These are phyloP conservation scores for Suaeda aralocaspica DNA, from an alignment of 148 eudicot genomes.

Conservation along the genomic window DNA sequence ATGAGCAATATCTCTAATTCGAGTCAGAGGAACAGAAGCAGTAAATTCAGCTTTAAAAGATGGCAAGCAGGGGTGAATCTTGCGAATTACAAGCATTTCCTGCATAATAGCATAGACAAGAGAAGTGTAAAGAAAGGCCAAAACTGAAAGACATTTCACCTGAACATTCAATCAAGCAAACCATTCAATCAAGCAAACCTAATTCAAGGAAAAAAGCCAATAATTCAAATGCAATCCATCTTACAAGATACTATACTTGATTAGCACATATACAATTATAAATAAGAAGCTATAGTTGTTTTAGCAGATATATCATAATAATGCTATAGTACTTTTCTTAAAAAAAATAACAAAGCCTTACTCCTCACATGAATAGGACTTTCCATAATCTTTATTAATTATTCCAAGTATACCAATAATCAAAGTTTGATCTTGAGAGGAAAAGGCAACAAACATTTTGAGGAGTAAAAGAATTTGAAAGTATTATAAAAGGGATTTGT, in stretches of 20 bases:
- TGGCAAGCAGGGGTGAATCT: conserved; percentile 94
- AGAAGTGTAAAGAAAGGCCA: neutral
- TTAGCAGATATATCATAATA: too few species aligned
- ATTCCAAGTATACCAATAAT: neutral
- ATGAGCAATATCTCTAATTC: conserved; percentile 97
- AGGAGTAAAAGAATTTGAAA: neutral
- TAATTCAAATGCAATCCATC: too few species aligned
- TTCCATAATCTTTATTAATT: neutral
- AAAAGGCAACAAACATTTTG: neutral
- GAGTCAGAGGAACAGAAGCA: conserved; percentile 93
- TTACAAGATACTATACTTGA: too few species aligned
- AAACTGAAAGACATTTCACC: conserved; percentile 4
- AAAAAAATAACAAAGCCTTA: too few species aligned
- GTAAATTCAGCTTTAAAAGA: conserved; percentile 97
- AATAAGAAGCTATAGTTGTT: too few species aligned
- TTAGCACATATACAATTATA: too few species aligned
- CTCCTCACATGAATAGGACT: neutral
- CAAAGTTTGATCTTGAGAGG: neutral
- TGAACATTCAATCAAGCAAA: neutral
- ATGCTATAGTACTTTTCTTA: too few species aligned
- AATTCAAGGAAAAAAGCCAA: too few species aligned
- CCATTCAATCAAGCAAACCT: neutral
- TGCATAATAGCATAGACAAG: conserved; percentile 31
- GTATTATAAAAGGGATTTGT: neutral
- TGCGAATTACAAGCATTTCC: conserved; percentile 88